These are phyloP conservation scores for Helenozyma rhizophorensis DNA, from an alignment of 805 yeast species.

Conservation along the genomic window DNA sequence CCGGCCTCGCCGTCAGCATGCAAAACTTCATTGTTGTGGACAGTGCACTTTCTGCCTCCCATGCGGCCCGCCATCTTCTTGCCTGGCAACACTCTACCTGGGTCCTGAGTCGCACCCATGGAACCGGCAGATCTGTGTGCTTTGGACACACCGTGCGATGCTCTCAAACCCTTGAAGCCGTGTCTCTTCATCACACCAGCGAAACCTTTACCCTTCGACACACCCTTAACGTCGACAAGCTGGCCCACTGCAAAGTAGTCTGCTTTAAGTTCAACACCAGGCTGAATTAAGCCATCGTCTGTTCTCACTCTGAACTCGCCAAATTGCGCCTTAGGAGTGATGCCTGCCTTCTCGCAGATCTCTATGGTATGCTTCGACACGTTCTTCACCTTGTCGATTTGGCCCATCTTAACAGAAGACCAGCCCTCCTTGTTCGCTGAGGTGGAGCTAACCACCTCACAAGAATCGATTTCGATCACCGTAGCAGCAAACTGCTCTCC, in stretches of 20 bases:
- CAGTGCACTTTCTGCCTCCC: conserved; percentile 76
- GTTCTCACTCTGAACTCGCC: conserved; percentile 78
- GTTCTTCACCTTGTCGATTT: conserved; percentile 64
- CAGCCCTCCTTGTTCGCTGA: conserved; percentile 74
- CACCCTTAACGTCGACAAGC: conserved; percentile 73
- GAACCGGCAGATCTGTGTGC: conserved; percentile 97
- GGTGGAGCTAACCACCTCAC: conserved; percentile 76
- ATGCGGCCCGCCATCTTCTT: conserved; percentile 98
- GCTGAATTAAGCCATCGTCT: conserved; percentile 59
- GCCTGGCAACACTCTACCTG: conserved; percentile 95
- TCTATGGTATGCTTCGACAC: conserved; percentile 59
- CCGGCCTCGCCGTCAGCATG: conserved; percentile 80
- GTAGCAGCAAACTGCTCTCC: conserved; percentile 82
- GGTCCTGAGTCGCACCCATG: conserved; percentile 91
- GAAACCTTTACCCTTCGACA: conserved; percentile 91
- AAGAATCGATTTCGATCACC: conserved; percentile 78
- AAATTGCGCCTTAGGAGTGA: conserved; percentile 74
- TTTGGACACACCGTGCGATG: conserved; percentile 92
- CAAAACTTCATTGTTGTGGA: conserved; percentile 70
- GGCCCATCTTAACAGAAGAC: conserved; percentile 83
- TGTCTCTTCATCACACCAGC: conserved; percentile 98
- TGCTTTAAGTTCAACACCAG: conserved; percentile 76
- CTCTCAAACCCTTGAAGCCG: conserved; percentile 83
- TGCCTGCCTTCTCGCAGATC: conserved; percentile 71
- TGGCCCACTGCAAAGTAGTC: conserved; percentile 84